phyloP scores from a whole-genome alignment of 1,284 basidiomycete species.

The Cutaneotrichosporon daszewskae region DNA sequence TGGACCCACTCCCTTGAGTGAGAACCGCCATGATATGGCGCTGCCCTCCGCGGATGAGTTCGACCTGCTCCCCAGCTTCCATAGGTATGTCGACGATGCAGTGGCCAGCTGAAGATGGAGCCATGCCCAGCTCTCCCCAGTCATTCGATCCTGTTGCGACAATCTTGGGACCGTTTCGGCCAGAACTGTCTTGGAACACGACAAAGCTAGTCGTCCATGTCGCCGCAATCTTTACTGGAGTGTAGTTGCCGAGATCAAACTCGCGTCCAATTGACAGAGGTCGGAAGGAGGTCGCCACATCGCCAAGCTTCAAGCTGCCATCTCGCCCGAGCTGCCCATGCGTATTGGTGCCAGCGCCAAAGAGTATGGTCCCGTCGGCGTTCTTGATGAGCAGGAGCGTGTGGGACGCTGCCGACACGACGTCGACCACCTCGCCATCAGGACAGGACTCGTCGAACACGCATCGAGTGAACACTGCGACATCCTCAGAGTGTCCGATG shows the following conservation, averaged over 20 bases:
- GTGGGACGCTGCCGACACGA: conserved; percentile 36
- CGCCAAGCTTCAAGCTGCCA: conserved; percentile 23
- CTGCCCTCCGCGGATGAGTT: conserved; percentile 58
- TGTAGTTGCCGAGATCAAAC: conserved; percentile 20
- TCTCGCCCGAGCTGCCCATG: conserved; percentile 35
- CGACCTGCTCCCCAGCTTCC: conserved; percentile 25
- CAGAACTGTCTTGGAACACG: conserved; percentile 41
- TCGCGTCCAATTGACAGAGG: conserved; percentile 18
- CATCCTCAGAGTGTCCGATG: conserved; percentile 57
- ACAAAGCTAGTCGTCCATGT: conserved; percentile 80
- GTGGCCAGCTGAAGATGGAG: conserved; percentile 30
- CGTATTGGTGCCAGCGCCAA: conserved; percentile 41
- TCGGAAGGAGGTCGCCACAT: conserved; percentile 25
- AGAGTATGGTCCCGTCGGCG: conserved; percentile 10
- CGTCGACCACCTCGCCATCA: conserved; percentile 18
- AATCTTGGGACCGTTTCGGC: conserved; percentile 49
- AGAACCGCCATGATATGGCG: conserved; percentile 62
- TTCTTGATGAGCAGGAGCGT: conserved; percentile 26
- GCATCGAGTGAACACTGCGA: conserved; percentile 55
- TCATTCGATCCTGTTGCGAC: conserved; percentile 76
- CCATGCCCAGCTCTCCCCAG: conserved; percentile 68
- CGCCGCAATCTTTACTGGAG: conserved; percentile 52
- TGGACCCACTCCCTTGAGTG: neutral
- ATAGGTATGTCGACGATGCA: conserved; percentile 9
- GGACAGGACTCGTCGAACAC: conserved; percentile 26